Base-by-base conservation (phyloP, 768 basidiomycete genomes). In the Hebeloma cylindrosporum region DNA sequence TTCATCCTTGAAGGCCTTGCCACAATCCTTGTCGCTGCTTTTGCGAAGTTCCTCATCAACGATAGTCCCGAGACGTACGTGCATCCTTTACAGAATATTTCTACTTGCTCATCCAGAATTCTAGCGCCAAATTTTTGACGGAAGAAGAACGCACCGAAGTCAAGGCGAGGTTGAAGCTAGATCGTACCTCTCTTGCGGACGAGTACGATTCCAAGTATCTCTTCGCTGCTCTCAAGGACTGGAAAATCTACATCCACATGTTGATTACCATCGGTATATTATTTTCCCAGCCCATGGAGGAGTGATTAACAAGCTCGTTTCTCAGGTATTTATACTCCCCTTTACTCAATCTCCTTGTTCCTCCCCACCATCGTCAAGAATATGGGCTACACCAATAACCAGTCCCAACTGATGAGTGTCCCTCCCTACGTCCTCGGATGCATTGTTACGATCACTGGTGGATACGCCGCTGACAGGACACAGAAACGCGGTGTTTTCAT, bases 161-260 rank as follows among this genome's bases (percentile, higher is more conserved):
- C 23, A 43, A 47, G n/a, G 52, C 48, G 6, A 60, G 64, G 10
- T 54, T 65, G 10, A 61, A 55, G 47, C 32, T 52, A 3, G 62
- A 66, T 31, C 59, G 58, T 23, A 60, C 45, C 17, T 54, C 54
- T 2, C 52, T 63, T 2, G 62, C 62, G 10, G 61, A 62, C 29
- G 64, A 66, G 20, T 64, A 58, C 34, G 27, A 58, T 25, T 50
- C 35, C 29, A 61, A 61, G 31, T 64, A 64, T 26, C 17, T 65
- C 22, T 55, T 43, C 35, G 55, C 43, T 3, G 64, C 64, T 23
- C 13, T 65, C 27, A 57, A 43, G 32, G 64, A 65, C 48, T 65
- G 64, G 64, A 65, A 65, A 49, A 65, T 65, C 34, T 65, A 62
- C 53, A 56, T 65, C 10, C 60, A 65, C 44, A 65, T 63, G 59